These are phyloP conservation scores for Erodium moschatum DNA, from an alignment of 441 rosid genomes.

Conservation along the genomic window DNA sequence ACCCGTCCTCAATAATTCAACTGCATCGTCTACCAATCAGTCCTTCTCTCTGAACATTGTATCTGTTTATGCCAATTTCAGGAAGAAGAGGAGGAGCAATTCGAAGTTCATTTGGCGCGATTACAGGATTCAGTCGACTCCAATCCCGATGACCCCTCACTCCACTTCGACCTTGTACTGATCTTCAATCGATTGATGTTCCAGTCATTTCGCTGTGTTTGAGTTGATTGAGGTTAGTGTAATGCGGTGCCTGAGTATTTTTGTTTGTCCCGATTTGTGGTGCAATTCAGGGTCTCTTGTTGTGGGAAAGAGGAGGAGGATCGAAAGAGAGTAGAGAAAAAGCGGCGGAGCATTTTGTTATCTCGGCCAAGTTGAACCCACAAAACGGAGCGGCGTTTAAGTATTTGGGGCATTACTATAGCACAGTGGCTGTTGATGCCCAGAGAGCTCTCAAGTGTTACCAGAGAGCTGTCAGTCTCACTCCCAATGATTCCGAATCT, in stretches of 20 bases:
- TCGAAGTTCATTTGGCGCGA: conserved; percentile 24
- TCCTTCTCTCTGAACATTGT: not conserved
- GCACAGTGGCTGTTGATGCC: conserved; percentile 31
- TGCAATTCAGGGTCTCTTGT: conserved; percentile 44
- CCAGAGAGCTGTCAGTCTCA: conserved; percentile 60
- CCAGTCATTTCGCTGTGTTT: conserved; percentile 2
- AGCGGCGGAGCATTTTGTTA: conserved; percentile 69
- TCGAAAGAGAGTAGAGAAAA: conserved; percentile 31
- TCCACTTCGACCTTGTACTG: conserved; percentile 54
- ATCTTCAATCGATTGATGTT: not conserved
- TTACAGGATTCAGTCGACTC: conserved; percentile 46
- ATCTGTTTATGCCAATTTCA: conserved; percentile 8
- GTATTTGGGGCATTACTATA: conserved; percentile 74
- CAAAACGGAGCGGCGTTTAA: conserved; percentile 54
- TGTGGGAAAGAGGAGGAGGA: conserved; percentile 51
- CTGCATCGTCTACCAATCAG: not conserved
- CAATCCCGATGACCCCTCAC: conserved; percentile 59
- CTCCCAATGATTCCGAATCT: conserved; percentile 55
- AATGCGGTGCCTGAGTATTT: not conserved
- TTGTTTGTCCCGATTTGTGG: not conserved
- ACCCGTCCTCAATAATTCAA: not conserved
- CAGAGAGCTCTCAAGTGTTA: conserved; percentile 85
- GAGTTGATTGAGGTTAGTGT: not conserved
- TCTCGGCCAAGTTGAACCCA: conserved; percentile 60
- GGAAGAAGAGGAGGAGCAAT: conserved; percentile 24